A percentile compares a stretch with the other conserved stretches of the same genome.
Conservation (phyloP, 352 stramenopile genomes). For the Blastocystis sp. region DNA sequence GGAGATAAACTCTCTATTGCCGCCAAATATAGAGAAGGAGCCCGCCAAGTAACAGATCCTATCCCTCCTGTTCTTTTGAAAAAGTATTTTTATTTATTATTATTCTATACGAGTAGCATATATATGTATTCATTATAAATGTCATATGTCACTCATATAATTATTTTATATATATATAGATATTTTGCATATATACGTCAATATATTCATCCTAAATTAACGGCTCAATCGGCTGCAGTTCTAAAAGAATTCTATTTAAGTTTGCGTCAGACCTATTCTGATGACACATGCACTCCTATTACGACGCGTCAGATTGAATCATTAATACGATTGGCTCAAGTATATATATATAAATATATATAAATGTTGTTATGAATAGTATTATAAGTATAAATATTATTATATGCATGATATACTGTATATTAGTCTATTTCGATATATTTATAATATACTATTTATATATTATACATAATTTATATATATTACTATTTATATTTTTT, state of each 20-base stretch:
- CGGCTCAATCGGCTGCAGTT: conserved; percentile 24
- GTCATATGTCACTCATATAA: no score
- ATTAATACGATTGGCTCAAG: conserved; percentile 62
- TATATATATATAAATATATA: no score
- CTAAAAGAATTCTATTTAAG: conserved; percentile 68
- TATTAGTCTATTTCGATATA: neutral
- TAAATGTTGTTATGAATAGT: no score
- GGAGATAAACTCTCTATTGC: conserved; percentile 25
- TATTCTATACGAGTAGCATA: no score
- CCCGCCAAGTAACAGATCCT: conserved; percentile 48
- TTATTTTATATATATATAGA: no score
- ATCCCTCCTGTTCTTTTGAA: conserved; percentile 61
- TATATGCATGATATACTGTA: no score
- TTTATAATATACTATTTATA: no score
- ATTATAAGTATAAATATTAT: no score
- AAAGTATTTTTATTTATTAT: no score
- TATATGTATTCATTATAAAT: no score
- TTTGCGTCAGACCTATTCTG: conserved; percentile 51
- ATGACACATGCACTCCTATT: conserved; percentile 54
- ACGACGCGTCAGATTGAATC: conserved; percentile 87
- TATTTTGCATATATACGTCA: conserved; percentile 80
- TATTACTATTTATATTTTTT: no score
- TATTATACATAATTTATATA: no score
- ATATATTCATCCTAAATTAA: conserved; percentile 70
- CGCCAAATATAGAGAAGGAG: conserved; percentile 47